A percentile compares a stretch with the other conserved stretches of the same genome.
Conservation (phyloP, 73 alveolate species). For the Blepharisma japonicum region DNA sequence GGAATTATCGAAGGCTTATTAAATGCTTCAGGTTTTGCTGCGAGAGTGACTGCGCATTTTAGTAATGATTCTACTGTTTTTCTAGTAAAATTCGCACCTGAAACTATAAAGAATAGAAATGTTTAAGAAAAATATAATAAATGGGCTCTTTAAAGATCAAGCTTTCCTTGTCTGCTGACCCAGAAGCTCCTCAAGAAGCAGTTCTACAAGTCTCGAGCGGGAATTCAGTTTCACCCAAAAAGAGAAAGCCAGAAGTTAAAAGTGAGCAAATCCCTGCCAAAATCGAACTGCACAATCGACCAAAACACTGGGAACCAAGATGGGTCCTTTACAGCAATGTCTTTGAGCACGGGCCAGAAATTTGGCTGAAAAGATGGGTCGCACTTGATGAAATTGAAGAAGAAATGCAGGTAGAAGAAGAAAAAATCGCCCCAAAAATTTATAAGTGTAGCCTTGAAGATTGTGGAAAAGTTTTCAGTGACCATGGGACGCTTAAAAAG, state of each 20-base stretch:
- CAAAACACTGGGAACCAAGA: constrained; percentile 73
- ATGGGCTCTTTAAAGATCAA: too few species aligned
- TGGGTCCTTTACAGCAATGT: constrained; percentile 86
- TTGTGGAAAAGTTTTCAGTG: constrained; percentile 42
- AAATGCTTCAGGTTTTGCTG: constrained; percentile 40
- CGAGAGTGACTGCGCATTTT: constrained; percentile 28
- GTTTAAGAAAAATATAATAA: too few species aligned
- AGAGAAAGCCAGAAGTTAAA: too few species aligned
- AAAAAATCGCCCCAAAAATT: not conserved
- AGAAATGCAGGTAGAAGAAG: too few species aligned
- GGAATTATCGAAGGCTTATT: constrained; percentile 41
- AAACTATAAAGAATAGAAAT: not conserved
- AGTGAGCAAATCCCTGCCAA: too few species aligned
- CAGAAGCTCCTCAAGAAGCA: too few species aligned
- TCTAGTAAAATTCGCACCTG: constrained; percentile 22
- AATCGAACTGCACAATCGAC: constrained; percentile 30
- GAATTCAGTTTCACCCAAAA: too few species aligned
- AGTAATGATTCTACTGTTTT: not conserved
- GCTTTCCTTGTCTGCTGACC: too few species aligned
- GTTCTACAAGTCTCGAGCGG: too few species aligned
- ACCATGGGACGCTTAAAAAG: not conserved
- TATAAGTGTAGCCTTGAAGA: constrained; percentile 21
- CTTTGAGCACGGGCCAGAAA: constrained; percentile 72
- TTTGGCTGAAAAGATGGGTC: constrained; percentile 84
- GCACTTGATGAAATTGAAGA: constrained; percentile 51